Conservation (phyloP, 2,329 filamentous ascomycete species). For the Aspergillus udagawae region DNA sequence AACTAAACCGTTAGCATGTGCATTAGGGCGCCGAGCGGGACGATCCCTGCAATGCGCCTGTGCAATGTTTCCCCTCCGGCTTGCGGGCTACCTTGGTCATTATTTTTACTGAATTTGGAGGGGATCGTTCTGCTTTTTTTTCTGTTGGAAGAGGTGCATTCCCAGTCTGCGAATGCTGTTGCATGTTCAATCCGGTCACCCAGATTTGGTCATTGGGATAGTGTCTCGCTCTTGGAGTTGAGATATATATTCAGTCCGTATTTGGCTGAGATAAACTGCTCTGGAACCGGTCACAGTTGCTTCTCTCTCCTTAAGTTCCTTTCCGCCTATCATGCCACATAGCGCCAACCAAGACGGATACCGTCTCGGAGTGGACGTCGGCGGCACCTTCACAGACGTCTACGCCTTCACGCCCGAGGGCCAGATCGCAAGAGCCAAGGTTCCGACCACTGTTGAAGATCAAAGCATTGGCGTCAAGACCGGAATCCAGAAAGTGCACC, state of each 20-base stretch:
- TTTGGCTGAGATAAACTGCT: neutral
- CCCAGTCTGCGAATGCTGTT: neutral
- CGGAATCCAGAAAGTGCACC: conserved; percentile 42
- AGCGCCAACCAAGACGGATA: conserved; percentile 8
- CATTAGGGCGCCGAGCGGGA: neutral
- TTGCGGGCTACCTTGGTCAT: too few species aligned
- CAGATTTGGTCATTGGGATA: neutral
- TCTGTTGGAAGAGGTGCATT: neutral
- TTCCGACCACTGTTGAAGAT: conserved; percentile 43
- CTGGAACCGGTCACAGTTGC: neutral
- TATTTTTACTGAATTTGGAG: neutral
- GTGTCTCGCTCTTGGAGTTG: neutral
- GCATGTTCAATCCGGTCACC: neutral
- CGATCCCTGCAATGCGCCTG: neutral
- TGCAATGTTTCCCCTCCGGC: neutral
- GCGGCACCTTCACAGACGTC: conserved; percentile 48
- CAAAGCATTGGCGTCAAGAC: conserved; percentile 48
- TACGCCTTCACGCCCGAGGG: conserved; percentile 46
- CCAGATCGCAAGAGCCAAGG: conserved; percentile 44
- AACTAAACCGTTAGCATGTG: neutral
- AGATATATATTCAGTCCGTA: neutral
- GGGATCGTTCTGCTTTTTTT: neutral
- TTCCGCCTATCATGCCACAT: neutral
- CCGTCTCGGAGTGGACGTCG: conserved; percentile 25
- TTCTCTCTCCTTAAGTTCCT: neutral